Evolutionary conservation across 1,284 basidiomycete genomes (phyloP).

Genomic region (Amylostereum chailletii): DNA sequence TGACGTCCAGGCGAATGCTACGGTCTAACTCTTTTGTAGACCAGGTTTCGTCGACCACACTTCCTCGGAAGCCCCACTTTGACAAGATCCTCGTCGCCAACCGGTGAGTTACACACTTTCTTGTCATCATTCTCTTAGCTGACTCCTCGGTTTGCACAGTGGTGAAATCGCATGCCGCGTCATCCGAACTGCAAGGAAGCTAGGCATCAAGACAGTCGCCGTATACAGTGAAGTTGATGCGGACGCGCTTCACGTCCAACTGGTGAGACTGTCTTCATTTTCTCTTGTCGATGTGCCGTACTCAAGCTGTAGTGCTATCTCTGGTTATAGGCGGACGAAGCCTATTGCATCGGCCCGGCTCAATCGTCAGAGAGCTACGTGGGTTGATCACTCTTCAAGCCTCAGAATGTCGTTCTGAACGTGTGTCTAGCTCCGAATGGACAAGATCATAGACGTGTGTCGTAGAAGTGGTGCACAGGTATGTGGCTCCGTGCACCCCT

Average conservation of each 20-base stretch:
- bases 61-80: conserved; percentile 43
- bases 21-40: background rate
- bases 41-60: background rate
- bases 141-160: conserved; percentile 33
- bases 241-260: conserved; percentile 59
- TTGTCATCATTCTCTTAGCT: too few relatives aligned
- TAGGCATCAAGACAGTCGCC: conserved; percentile 85
- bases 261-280: conserved; percentile 33
- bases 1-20: too few relatives aligned
- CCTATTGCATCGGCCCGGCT: conserved; percentile 88
- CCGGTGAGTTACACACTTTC: conserved; percentile 34
- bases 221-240: conserved; percentile 85
- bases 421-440: conserved; percentile 61
- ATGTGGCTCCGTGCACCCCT: too few relatives aligned
- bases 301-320: background rate
- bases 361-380: conserved; percentile 86
- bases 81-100: conserved; percentile 86
- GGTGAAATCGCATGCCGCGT: conserved; percentile 94
- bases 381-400: conserved; percentile 19
- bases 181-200: conserved; percentile 80
- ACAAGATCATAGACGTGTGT: conserved; percentile 84
- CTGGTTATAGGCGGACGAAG: conserved; percentile 77
- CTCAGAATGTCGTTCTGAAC: background rate
- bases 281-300: background rate
- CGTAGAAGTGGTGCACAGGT: conserved; percentile 78